Base-by-base conservation (phyloP, 2,329 filamentous ascomycete species). In the Paracoccidioides lutzii region DNA sequence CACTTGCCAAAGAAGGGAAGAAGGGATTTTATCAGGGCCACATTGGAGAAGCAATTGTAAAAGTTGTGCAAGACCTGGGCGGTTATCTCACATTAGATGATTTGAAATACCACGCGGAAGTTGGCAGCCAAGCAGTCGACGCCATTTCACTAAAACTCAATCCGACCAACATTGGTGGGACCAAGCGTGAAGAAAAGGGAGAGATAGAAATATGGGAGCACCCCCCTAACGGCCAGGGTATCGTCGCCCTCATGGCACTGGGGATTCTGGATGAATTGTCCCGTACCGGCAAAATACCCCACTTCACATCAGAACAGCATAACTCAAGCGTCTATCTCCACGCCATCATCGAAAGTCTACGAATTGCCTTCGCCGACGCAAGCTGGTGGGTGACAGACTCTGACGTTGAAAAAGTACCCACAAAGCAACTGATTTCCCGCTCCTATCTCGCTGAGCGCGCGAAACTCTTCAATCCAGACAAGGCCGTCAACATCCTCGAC, bases 191-290 rank as follows among this genome's bases (percentile, higher is more conserved):
- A 42, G 73, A 73, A 53, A 72, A 75, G 7, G 69, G 76, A 41
- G 75, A 70, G 8, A 79, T 96, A 44, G 84, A 95, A 66, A 75
- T 98, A 0, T 97, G 91, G 91, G 93, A 98, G 67, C 91, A 97
- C 67, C 90, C 91, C 40, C 93, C 93, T 7, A 97, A 97, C 64
- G 90, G 93, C 0, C 93, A 97, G 71, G 93, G 93, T 1, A 90
- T 97, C 60, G 88, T 97, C 2, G 93, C 93, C 0, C 75, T 97
- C 37, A 95, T 97, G 85, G 88, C 93, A 0, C 76, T 98, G 0
- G 93, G 93, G 1, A 95, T 97, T 61, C 76, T 98, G 51, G 84
- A 96, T 68, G 83, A 90, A 66, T 78, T 97, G 1, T 88, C 95
- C 70, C 81, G 82, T 57, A 75, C 78, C 14, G 85, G 85, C 42